Evolutionary conservation across 2,329 filamentous ascomycete species (phyloP).

Genomic region (Ophiobolus disseminans): DNA sequence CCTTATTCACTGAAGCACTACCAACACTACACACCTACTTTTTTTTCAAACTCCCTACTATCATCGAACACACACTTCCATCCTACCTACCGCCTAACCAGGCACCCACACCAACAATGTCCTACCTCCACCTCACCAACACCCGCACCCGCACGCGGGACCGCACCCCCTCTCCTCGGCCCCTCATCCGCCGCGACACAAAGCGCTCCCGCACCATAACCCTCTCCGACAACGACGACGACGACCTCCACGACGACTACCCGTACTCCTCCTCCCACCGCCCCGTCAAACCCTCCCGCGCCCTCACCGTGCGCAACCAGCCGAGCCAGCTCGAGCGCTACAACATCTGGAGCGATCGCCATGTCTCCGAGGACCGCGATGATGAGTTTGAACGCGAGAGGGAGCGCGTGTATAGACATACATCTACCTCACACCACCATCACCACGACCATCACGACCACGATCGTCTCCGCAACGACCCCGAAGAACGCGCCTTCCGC

Average conservation of each 20-base stretch:
- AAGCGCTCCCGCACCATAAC: constrained; percentile 33
- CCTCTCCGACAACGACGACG: constrained; percentile 32
- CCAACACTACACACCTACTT: background rate
- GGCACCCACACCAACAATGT: constrained; percentile 26
- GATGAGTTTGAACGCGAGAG: constrained; percentile 11
- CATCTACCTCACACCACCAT: background rate
- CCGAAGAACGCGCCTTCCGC: constrained; percentile 29
- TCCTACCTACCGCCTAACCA: background rate
- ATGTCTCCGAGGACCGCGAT: constrained; percentile 5
- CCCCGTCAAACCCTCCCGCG: constrained; percentile 28
- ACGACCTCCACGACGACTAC: constrained; percentile 40
- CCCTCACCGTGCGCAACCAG: constrained; percentile 34
- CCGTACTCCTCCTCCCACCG: constrained; percentile 28
- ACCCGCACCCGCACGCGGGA: constrained; percentile 33
- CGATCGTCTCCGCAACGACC: constrained; percentile 13
- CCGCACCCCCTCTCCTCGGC: constrained; percentile 22
- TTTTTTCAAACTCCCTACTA: background rate
- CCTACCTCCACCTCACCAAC: constrained; percentile 29
- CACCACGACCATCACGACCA: constrained; percentile 15
- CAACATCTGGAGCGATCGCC: constrained; percentile 37
- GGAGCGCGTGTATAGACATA: background rate
- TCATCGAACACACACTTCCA: background rate
- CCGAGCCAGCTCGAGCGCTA: constrained; percentile 42
- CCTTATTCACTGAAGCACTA: background rate
- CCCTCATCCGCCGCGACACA: constrained; percentile 31